phyloP scores from a whole-genome alignment of 495 filamentous ascomycete genomes.

The Penicillium crystallinum region DNA sequence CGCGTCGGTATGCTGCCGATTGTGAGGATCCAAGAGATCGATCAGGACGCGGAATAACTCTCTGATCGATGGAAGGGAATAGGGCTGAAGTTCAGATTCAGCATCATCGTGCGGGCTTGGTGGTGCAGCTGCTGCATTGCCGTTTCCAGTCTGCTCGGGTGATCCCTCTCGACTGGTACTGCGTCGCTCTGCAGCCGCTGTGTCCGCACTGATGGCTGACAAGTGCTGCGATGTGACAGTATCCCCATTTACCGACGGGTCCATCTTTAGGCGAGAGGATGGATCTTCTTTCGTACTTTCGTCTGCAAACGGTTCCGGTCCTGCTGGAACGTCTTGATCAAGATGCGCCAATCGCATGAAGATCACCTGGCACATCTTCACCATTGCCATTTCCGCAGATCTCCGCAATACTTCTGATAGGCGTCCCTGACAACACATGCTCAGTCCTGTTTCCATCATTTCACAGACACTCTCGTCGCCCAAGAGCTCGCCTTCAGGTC shows the following conservation, averaged over 20 bases:
- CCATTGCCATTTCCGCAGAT: slow-evolving; percentile 95
- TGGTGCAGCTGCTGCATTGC: slow-evolving; percentile 44
- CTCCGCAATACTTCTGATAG: slow-evolving; percentile 86
- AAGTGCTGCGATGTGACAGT: slow-evolving; percentile 45
- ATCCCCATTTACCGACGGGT: slow-evolving; percentile 76
- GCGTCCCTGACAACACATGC: slow-evolving; percentile 92
- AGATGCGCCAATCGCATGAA: slow-evolving; percentile 87
- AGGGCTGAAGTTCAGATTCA: slow-evolving; percentile 65
- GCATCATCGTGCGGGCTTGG: slow-evolving; percentile 33
- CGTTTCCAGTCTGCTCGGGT: slow-evolving; percentile 33
- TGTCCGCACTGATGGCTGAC: slow-evolving; percentile 42
- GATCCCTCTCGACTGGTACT: slow-evolving; percentile 32
- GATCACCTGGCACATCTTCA: slow-evolving; percentile 96
- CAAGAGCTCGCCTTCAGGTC: slow-evolving; percentile 82
- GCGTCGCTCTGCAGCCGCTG: slow-evolving; percentile 29
- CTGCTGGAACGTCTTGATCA: slow-evolving; percentile 64
- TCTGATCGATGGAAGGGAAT: slow-evolving; percentile 86
- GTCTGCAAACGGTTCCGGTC: slow-evolving; percentile 49
- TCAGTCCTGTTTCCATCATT: slow-evolving; percentile 98
- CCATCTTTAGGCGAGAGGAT: slow-evolving; percentile 66
- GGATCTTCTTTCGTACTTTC: slow-evolving; percentile 49
- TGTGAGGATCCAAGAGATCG: slow-evolving; percentile 88
- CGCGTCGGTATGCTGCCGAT: slow-evolving; percentile 83
- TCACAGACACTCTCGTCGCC: slow-evolving; percentile 97
- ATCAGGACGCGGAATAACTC: slow-evolving; percentile 95